Evolutionary conservation across 306 rosid genomes (phyloP).

Genomic region (Cicer yamashitae): DNA sequence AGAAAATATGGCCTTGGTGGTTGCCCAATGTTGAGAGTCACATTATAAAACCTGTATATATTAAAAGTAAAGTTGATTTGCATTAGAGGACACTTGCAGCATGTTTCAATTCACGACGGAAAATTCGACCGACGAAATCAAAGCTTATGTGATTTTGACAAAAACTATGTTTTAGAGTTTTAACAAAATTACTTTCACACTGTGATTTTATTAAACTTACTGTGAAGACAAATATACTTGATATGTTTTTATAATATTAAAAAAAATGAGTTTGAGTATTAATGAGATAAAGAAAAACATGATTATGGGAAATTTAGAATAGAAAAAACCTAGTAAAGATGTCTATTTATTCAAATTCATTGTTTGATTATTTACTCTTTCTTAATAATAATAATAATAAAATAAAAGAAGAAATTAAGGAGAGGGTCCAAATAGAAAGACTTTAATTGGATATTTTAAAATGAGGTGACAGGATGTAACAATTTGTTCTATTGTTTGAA

Average conservation of each 20-base stretch:
- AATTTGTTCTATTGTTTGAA: too few relatives aligned
- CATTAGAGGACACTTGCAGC: not conserved
- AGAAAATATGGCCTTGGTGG: slow-evolving; percentile 92
- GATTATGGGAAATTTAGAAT: not conserved
- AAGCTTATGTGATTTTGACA: too few relatives aligned
- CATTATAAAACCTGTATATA: slow-evolving; percentile 76
- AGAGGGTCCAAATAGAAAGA: not conserved
- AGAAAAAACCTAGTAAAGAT: slow-evolving; percentile 5
- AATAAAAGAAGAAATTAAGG: not conserved
- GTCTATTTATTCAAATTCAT: not conserved
- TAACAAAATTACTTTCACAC: too few relatives aligned
- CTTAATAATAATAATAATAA: not conserved
- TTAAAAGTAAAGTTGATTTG: slow-evolving; percentile 6
- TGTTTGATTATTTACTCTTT: not conserved
- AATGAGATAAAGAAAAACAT: slow-evolving; percentile 16
- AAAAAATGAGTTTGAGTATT: not conserved
- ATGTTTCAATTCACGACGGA: too few relatives aligned
- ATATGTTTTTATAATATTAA: not conserved
- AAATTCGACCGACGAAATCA: too few relatives aligned
- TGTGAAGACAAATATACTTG: too few relatives aligned
- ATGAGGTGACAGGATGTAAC: too few relatives aligned
- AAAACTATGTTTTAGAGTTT: too few relatives aligned
- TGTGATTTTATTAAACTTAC: too few relatives aligned
- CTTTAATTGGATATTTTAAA: too few relatives aligned
- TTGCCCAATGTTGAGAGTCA: slow-evolving; percentile 75